These are phyloP conservation scores for Colletotrichum phormii DNA, from an alignment of 2,329 filamentous ascomycete species.

Conservation along the genomic window DNA sequence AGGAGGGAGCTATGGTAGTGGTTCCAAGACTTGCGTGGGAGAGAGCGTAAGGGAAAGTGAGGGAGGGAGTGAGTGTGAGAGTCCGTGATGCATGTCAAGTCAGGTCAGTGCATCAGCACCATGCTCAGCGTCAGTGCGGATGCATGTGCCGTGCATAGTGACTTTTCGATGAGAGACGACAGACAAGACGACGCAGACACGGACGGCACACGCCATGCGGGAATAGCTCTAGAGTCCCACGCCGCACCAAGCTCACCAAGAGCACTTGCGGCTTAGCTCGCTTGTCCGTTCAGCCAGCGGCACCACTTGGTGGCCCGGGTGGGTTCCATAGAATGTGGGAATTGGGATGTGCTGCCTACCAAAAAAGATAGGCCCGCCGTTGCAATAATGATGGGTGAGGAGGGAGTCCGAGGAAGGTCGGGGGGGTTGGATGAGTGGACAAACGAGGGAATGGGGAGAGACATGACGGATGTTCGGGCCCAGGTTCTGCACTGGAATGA, in stretches of 20 bases:
- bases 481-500: conserved; percentile 6
- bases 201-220: conserved; percentile 7
- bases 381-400: background rate
- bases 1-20: background rate
- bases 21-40: background rate
- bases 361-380: background rate
- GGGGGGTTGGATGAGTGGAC: background rate
- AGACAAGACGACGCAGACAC: background rate
- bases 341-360: conserved; percentile 13
- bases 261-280: conserved; percentile 18
- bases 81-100: conserved; percentile 22
- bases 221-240: conserved; percentile 22
- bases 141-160: conserved; percentile 11
- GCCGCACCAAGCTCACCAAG: conserved; percentile 22
- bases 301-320: conserved; percentile 28
- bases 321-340: conserved; percentile 30
- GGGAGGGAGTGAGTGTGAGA: background rate
- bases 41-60: background rate
- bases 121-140: conserved; percentile 20
- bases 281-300: conserved; percentile 13
- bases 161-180: background rate
- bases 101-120: conserved; percentile 28
- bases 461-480: conserved; percentile 15
- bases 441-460: conserved; percentile 11
- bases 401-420: background rate